A percentile compares a stretch with the other conserved stretches of the same genome.
These are phyloP conservation scores for Xylaria cubensis DNA, from an alignment of 495 filamentous ascomycete species.

Conservation along the genomic window DNA sequence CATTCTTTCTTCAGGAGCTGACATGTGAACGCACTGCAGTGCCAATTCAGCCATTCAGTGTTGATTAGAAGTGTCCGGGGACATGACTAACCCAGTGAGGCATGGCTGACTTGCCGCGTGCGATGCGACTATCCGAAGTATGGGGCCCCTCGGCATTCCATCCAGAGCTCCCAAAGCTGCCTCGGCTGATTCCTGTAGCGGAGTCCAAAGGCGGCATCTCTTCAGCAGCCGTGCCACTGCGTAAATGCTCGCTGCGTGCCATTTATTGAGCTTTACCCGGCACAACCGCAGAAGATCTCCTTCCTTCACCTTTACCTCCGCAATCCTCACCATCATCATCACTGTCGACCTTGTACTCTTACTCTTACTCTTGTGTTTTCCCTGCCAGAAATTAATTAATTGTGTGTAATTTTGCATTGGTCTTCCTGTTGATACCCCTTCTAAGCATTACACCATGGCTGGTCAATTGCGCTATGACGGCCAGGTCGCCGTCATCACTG, in stretches of 20 bases:
- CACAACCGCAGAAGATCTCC: constrained; percentile 7
- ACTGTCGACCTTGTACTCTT: neutral
- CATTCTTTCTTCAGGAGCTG: constrained; percentile 27
- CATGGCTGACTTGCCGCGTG: constrained; percentile 19
- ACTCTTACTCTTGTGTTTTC: constrained; percentile 4
- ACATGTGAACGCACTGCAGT: constrained; percentile 19
- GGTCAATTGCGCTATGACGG: constrained; percentile 87
- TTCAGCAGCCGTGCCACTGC: constrained; percentile 2
- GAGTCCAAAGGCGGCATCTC: constrained; percentile 38
- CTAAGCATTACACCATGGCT: constrained; percentile 61
- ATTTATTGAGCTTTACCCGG: constrained; percentile 22
- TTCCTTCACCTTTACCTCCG: constrained; percentile 13
- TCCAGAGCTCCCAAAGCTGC: constrained; percentile 37
- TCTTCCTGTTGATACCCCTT: constrained; percentile 28
- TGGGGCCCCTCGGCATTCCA: constrained; percentile 43
- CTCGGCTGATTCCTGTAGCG: constrained; percentile 44
- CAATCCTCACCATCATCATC: constrained; percentile 4
- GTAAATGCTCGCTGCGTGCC: constrained; percentile 20
- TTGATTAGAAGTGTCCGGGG: constrained; percentile 2
- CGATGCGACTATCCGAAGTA: neutral
- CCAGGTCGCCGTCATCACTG: constrained; percentile 96
- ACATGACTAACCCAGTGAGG: neutral
- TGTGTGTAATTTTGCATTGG: neutral
- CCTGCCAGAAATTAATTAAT: neutral
- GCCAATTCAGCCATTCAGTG: neutral